phyloP scores from a whole-genome alignment of 257 asterid species.

The Fraxinus pennsylvanica region DNA sequence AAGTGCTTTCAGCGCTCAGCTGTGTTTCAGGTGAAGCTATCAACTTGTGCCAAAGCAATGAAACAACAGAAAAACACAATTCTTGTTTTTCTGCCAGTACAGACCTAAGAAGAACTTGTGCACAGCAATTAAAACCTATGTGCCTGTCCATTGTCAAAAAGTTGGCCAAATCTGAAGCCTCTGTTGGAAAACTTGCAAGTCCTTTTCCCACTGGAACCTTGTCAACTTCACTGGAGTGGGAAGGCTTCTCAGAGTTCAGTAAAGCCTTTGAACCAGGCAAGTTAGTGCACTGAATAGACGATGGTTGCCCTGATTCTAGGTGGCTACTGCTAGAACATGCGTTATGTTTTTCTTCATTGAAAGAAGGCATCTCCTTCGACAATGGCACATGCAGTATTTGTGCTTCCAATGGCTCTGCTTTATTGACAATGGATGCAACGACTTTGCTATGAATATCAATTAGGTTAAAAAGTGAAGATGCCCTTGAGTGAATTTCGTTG shows the following conservation, averaged over 20 bases:
- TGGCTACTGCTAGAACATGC: conserved; percentile 54
- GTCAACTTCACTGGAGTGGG: conserved; percentile 35
- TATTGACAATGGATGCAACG: conserved; percentile 85
- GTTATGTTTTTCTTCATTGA: conserved; percentile 55
- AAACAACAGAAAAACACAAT: conserved; percentile 92
- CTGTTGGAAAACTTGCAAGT: conserved; percentile 60
- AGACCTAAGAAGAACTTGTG: conserved; percentile 80
- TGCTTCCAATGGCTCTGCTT: conserved; percentile 96
- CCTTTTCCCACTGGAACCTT: conserved; percentile 52
- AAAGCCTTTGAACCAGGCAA: conserved; percentile 45
- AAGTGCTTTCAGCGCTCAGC: conserved; percentile 92
- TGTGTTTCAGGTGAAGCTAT: conserved; percentile 90
- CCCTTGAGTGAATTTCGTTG: conserved; percentile 75
- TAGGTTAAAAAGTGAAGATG: conserved; percentile 87
- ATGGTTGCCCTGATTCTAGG: conserved; percentile 52
- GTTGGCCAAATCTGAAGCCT: conserved; percentile 97
- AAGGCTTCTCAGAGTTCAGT: conserved; percentile 35
- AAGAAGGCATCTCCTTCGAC: conserved; percentile 48
- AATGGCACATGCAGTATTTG: conserved; percentile 65
- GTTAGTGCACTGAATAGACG: conserved; percentile 40
- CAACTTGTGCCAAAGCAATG: conserved; percentile 97
- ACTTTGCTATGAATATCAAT: conserved; percentile 91
- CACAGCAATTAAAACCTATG: conserved; percentile 83
- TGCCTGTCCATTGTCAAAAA: conserved; percentile 89
- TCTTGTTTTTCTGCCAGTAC: conserved; percentile 86